These are phyloP conservation scores for Geranium incanum DNA, from an alignment of 441 rosid genomes.

Conservation along the genomic window DNA sequence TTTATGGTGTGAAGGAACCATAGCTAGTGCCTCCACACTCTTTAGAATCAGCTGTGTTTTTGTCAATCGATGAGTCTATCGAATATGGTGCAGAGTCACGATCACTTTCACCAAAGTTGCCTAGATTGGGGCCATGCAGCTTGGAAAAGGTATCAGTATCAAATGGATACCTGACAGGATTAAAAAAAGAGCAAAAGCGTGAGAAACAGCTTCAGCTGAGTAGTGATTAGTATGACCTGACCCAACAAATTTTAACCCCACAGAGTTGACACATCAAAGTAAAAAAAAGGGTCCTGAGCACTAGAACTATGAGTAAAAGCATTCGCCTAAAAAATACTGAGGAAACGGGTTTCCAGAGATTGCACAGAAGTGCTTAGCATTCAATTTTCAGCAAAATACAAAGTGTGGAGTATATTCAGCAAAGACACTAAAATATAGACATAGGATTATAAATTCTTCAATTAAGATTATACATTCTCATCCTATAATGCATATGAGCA, in stretches of 20 bases:
- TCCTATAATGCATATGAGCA: background rate
- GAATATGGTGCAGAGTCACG: conserved; percentile 59
- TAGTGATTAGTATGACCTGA: background rate
- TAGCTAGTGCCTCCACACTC: conserved; percentile 45
- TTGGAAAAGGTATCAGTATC: conserved; percentile 31
- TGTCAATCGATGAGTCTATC: conserved; percentile 34
- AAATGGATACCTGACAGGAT: conserved; percentile 37
- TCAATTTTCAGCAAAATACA: too few species aligned
- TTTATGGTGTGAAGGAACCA: conserved; percentile 53
- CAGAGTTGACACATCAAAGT: background rate
- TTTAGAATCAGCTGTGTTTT: conserved; percentile 40
- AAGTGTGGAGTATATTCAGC: too few species aligned
- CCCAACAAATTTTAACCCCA: background rate
- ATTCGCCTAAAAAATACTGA: too few species aligned
- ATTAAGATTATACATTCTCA: background rate
- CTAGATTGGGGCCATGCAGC: conserved; percentile 29
- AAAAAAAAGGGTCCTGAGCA: background rate
- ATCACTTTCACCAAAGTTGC: conserved; percentile 47
- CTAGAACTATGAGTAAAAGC: too few species aligned
- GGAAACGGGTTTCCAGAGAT: too few species aligned
- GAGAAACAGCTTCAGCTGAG: background rate
- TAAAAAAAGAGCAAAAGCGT: conserved; percentile 3
- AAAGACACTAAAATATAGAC: too few species aligned
- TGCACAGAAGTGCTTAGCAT: too few species aligned
- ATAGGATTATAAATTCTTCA: background rate